Evolutionary conservation across 306 rosid genomes (phyloP), one percentile per base, ranked within the genome.

Genomic region (Benincasa hispida): DNA sequence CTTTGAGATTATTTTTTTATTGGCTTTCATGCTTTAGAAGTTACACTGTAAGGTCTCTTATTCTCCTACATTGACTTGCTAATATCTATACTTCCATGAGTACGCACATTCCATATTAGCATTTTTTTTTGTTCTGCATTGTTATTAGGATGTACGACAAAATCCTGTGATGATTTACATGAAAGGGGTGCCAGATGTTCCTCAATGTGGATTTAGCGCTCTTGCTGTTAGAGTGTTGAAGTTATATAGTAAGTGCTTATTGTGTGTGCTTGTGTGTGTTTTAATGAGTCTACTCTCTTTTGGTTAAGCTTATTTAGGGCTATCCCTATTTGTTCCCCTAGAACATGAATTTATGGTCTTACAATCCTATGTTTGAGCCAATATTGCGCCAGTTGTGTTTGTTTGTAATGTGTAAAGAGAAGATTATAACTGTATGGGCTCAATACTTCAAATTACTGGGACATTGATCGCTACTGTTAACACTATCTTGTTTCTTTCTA

Each of bases 151-250:
- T 82, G 90, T 89, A 56, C 91, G 87, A 87, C 85, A 84, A 19
- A 91, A 92, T 79, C 90, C 95, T 5, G 87, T 92, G 14, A 89
- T 91, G 98, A 57, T 91, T 79, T 93, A 89, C 82, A 91, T 89
- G 98, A 91, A 91, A 82, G 96, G 98, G 28, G 87, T 89, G 34
- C 98, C 91, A 17, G 91, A 88, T 14, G 72, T 78, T 79, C 96
- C 96, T 62, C 91, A 87, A 67, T 93, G 98, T 81, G 93, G 98
- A 58, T 93, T 91, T 77, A 91, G 96, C 83, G 85, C 91, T 42
- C 90, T 93, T 35, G 98, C 96, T 37, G 91, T 91, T 30, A 88
- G 86, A 82, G 91, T 91, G 54, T 82, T 93, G 73, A 84, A 85
- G 47, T 88, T 19, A 8, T 89, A 91, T 77, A 60, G 96, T 91